Evolutionary conservation across 2,329 filamentous ascomycete species (phyloP).

Genomic region (Aspergillus sp.): DNA sequence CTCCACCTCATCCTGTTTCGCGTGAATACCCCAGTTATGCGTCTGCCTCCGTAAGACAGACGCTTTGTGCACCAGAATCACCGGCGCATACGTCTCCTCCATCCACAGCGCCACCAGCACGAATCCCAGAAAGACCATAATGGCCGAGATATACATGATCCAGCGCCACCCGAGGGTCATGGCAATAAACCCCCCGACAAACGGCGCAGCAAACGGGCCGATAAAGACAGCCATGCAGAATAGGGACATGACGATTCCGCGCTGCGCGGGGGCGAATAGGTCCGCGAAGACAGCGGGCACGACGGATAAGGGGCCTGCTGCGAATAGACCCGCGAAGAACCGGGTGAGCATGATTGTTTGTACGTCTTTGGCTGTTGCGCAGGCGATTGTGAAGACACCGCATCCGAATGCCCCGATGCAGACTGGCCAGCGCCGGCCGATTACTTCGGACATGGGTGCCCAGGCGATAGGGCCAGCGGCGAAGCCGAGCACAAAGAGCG

Average conservation of each 20-base stretch:
- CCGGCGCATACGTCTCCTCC: conserved; percentile 56
- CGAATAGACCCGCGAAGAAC: conserved; percentile 51
- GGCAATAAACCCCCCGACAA: conserved; percentile 53
- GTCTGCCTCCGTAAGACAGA: conserved; percentile 53
- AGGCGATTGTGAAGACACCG: conserved; percentile 48
- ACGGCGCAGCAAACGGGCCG: conserved; percentile 51
- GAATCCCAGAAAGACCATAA: conserved; percentile 55
- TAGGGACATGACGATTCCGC: conserved; percentile 47
- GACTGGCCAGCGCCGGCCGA: conserved; percentile 56
- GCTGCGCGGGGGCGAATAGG: conserved; percentile 50
- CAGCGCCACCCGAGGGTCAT: conserved; percentile 54
- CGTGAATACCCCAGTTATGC: conserved; percentile 61
- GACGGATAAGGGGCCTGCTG: conserved; percentile 45
- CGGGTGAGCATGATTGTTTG: conserved; percentile 45
- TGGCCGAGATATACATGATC: conserved; percentile 53
- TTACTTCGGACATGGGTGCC: conserved; percentile 63
- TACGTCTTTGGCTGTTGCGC: conserved; percentile 43
- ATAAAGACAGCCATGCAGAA: conserved; percentile 53
- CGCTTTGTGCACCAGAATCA: conserved; percentile 40
- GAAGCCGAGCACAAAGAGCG: conserved; percentile 54
- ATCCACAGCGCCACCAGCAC: conserved; percentile 43
- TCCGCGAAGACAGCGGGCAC: conserved; percentile 49
- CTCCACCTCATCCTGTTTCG: conserved; percentile 55
- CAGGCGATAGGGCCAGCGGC: conserved; percentile 62
- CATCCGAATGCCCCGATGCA: conserved; percentile 44